Percentiles rank a stretch among this genome's conserved stretches.
These are phyloP conservation scores for Royoungia palumana DNA, from an alignment of 768 basidiomycete genomes.

Conservation along the genomic window DNA sequence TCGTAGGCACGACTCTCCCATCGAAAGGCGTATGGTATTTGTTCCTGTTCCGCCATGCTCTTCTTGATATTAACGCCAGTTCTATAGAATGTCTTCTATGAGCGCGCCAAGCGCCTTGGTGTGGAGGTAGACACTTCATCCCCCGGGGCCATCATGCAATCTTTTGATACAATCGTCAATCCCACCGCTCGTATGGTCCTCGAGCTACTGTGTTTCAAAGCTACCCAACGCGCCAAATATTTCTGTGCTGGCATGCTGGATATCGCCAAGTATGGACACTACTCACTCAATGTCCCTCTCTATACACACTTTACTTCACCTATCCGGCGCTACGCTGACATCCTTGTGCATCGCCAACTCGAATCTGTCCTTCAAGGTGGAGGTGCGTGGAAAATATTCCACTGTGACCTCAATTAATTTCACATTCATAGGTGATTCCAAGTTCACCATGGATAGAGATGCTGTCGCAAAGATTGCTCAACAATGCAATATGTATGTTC, in stretches of 20 bases:
- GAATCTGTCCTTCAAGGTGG: slow-evolving; percentile 80
- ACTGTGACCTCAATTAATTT: slow-evolving; percentile 3
- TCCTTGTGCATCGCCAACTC: slow-evolving; percentile 94
- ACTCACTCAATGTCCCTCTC: slow-evolving; percentile 82
- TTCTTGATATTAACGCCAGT: slow-evolving; percentile 7
- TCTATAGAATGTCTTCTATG: slow-evolving; percentile 64
- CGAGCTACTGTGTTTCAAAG: slow-evolving; percentile 80
- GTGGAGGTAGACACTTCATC: slow-evolving; percentile 78
- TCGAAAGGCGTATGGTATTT: slow-evolving; percentile 81
- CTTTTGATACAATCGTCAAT: slow-evolving; percentile 71
- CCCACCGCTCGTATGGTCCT: slow-evolving; percentile 74
- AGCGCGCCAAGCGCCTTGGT: slow-evolving; percentile 82
- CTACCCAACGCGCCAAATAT: slow-evolving; percentile 95
- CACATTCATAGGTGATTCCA: slow-evolving; percentile 55
- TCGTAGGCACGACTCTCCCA: slow-evolving; percentile 88
- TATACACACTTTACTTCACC: slow-evolving; percentile 95
- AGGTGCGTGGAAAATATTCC: slow-evolving; percentile 38
- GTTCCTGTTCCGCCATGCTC: not conserved
- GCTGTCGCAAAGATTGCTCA: slow-evolving; percentile 97
- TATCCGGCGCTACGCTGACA: slow-evolving; percentile 89
- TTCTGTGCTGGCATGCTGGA: slow-evolving; percentile 99
- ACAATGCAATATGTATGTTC: slow-evolving; percentile 89
- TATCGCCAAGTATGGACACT: slow-evolving; percentile 96
- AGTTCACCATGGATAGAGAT: slow-evolving; percentile 97
- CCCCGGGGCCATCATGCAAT: slow-evolving; percentile 78